Evolutionary conservation across 2,329 filamentous ascomycete genomes (phyloP), one percentile per base, ranked within the genome.

Genomic region (Capronia epimyces): DNA sequence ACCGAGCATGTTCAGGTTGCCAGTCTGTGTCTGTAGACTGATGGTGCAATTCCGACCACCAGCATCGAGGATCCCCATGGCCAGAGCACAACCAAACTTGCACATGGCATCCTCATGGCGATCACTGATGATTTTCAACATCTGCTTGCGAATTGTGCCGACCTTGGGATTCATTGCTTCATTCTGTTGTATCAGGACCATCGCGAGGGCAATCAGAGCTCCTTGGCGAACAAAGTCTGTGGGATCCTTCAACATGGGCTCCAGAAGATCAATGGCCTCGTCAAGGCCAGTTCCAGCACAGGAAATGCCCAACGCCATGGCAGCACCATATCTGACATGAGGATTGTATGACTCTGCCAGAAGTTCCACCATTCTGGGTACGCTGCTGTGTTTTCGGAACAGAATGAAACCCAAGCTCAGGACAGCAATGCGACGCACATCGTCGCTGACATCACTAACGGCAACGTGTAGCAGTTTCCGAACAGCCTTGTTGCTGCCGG

Each of bases 171-270:
- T 98, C 88, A 96, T 95, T 22, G 86, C 85, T 71, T 98, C 93
- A 64, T 97, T 98, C 69, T 97, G 93, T 72, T 98, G 93, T n/a
- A 96, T 87, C 79, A 98, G 84, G 63, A 98, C 95, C 93, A 98
- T 98, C 53, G 93, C 82, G 51, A 97, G 78, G 2, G 93, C 82
- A 62, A 98, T 97, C 57, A 97, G 76, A 34, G 93, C 91, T 66
- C 94, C 93, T 71, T 98, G 93, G 61, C 94, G 85, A 46, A 98
- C 93, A 67, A 98, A 98, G 73, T 98, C 93, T 52, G 90, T 95
- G 6, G 93, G 94, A 63, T 98, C 93, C 76, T 97, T 98, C 76
- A 96, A 90, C 93, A 98, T 98, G 15, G 93, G 93, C 74, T 98
- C 93, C 3, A 98, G 79, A 15, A 98, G 78, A 64, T 98, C 93